Percentiles rank a stretch among this genome's conserved stretches.
phyloP scores from a whole-genome alignment of 2,329 filamentous ascomycete species.

The Westerdykella aurantiaca region DNA sequence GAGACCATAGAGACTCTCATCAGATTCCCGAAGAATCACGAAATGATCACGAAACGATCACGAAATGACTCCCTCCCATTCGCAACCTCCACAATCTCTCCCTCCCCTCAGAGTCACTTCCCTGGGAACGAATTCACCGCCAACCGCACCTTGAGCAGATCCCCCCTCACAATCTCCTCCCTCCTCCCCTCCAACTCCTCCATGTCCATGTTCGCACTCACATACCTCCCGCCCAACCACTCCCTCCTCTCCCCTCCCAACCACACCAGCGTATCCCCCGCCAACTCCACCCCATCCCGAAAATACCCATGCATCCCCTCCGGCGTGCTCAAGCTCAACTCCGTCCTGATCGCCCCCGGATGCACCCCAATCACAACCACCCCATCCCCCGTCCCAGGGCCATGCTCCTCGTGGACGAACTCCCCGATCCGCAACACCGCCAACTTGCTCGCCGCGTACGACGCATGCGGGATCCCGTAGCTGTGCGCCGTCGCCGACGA shows the following conservation, averaged over 20 bases:
- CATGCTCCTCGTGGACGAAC: constrained; percentile 41
- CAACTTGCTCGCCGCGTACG: constrained; percentile 47
- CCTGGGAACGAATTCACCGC: constrained; percentile 1
- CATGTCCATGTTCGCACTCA: constrained; percentile 16
- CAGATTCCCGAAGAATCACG: too few species aligned
- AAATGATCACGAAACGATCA: too few species aligned
- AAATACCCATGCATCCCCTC: constrained; percentile 8
- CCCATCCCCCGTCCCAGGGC: constrained; percentile 6
- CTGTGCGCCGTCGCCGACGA: constrained; percentile 39
- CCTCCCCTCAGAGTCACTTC: too few species aligned
- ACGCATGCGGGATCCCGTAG: constrained; percentile 4
- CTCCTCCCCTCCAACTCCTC: constrained; percentile 13
- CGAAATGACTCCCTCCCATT: too few species aligned
- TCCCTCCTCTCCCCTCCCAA: constrained; percentile 9
- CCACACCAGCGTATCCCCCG: constrained; percentile 8
- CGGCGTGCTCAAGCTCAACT: constrained; percentile 6
- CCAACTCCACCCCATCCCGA: constrained; percentile 2
- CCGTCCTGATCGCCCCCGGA: constrained; percentile 20
- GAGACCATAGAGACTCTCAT: too few species aligned
- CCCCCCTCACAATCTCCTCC: constrained; percentile 12
- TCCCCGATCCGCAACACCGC: constrained; percentile 49
- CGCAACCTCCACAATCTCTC: too few species aligned
- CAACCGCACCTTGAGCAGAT: constrained; percentile 13
- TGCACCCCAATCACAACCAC: constrained; percentile 19
- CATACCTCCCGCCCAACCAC: constrained; percentile 15